Conservation (phyloP, 805 yeast genomes). For the Myxozyma monticola region DNA sequence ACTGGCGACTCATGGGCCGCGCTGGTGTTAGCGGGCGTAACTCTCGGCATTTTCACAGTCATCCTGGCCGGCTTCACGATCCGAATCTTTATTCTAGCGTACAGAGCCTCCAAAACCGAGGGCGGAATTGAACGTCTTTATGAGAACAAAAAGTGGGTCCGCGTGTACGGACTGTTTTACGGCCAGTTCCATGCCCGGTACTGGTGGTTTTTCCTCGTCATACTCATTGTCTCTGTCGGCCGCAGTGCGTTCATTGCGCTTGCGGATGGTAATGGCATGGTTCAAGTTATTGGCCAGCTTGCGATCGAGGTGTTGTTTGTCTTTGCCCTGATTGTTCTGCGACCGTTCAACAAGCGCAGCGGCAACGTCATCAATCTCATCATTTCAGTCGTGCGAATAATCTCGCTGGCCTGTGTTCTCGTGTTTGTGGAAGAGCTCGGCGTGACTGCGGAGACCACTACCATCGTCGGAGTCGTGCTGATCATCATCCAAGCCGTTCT, state of each 20-base stretch:
- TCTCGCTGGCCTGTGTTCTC: conserved; percentile 36
- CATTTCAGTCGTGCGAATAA: conserved; percentile 36
- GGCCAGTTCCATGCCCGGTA: conserved; percentile 37
- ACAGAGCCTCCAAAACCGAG: conserved; percentile 30
- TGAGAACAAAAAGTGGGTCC: conserved; percentile 37
- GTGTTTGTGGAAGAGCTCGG: conserved; percentile 38
- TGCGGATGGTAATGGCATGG: conserved; percentile 38
- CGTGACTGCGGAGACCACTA: conserved; percentile 33
- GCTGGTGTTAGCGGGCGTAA: conserved; percentile 36
- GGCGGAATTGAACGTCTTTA: conserved; percentile 34
- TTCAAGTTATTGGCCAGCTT: conserved; percentile 40
- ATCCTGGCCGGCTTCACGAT: conserved; percentile 33
- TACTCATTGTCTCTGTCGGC: conserved; percentile 33
- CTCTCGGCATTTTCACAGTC: conserved; percentile 35
- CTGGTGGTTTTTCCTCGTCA: conserved; percentile 40
- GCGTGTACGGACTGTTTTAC: conserved; percentile 39
- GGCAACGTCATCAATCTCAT: conserved; percentile 37
- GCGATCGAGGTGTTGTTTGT: conserved; percentile 35
- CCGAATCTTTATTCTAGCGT: conserved; percentile 35
- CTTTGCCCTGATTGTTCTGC: conserved; percentile 26
- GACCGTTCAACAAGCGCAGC: conserved; percentile 38
- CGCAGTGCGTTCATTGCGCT: conserved; percentile 40
- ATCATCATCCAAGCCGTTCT: conserved; percentile 37
- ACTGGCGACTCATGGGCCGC: conserved; percentile 39
- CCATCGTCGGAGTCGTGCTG: conserved; percentile 38